These are phyloP conservation scores for Dryadomyces quercivorus DNA, from an alignment of 2,329 filamentous ascomycete genomes.

Conservation along the genomic window DNA sequence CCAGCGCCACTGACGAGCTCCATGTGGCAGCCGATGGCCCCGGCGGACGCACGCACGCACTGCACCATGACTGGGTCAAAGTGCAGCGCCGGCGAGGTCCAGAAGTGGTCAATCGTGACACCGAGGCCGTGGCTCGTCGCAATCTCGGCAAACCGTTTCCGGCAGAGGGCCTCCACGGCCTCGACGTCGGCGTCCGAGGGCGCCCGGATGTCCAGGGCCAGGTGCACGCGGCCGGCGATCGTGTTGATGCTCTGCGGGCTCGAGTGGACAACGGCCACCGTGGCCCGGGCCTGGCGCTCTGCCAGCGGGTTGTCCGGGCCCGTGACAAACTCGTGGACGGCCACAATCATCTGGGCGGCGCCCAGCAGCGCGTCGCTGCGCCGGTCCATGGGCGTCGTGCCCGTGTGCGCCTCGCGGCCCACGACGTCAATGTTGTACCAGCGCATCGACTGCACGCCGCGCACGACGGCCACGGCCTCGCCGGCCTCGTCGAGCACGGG, in stretches of 20 bases:
- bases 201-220: slow-evolving; percentile 56
- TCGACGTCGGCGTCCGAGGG: slow-evolving; percentile 42
- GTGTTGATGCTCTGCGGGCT: slow-evolving; percentile 63
- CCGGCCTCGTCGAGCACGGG: slow-evolving; percentile 55
- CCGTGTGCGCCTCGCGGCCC: slow-evolving; percentile 61
- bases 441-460: slow-evolving; percentile 61
- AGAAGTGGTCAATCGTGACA: slow-evolving; percentile 8
- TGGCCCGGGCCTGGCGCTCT: slow-evolving; percentile 48
- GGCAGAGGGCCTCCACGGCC: slow-evolving; percentile 32
- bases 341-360: slow-evolving; percentile 53
- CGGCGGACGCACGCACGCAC: slow-evolving; percentile 7
- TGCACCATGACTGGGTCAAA: slow-evolving; percentile 11
- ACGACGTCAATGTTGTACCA: slow-evolving; percentile 58
- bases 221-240: slow-evolving; percentile 54
- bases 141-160: slow-evolving; percentile 6
- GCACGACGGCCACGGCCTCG: slow-evolving; percentile 57
- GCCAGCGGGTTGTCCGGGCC: slow-evolving; percentile 17
- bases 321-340: slow-evolving; percentile 50
- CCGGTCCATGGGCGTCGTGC: slow-evolving; percentile 47
- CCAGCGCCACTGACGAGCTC: slow-evolving; percentile 24
- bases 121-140: slow-evolving; percentile 4
- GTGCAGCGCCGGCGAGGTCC: slow-evolving; percentile 9
- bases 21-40: neutral
- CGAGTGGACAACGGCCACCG: slow-evolving; percentile 54
- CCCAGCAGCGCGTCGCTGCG: slow-evolving; percentile 20